Base-by-base conservation (phyloP, 371 early-diverging fungal species). In the Saksenaea vasiformis region DNA sequence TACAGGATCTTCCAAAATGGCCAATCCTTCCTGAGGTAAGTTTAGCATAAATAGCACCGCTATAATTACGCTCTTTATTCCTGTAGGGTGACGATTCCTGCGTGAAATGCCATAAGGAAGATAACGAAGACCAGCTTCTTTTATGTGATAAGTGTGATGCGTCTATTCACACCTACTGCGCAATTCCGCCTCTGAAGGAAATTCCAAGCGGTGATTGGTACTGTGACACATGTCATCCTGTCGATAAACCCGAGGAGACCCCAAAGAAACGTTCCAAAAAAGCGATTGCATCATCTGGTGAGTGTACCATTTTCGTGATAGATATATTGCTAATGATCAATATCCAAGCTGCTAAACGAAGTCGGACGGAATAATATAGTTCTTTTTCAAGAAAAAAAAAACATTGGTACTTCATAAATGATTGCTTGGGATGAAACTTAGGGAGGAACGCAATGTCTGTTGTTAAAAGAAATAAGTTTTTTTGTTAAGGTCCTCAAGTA, bases 101-200 rank as follows among this genome's bases (percentile, higher is more conserved):
- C 60, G 65, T 71, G 26, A 72, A 71, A 41, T 86, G 87, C 61
- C 67, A 76, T 38, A 73, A 68, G 22, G 76, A 74, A 31, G 78
- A 83, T 53, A 74, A 83, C 51, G 87, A 84, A 60, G 82, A 83
- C 3, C 66, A 72, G 24, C 70, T 87, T 62, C 64, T 87, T 15
- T 66, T 87, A 14, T 87, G 87, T 54, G 85, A 85, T 58, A 71
- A 72, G 60, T 87, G 87, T 58, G 83, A 87, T 70, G 69, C 68
- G 9, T 80, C 82, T 31, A 68, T 73, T 9, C 87, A 87, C 64
- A 71, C 77, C 26, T 77, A 79, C 39, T 87, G 87, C 64, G 70
- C 75, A 1, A 65, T 73, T 1, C 87, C 87, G 14, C 69, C 74
- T 47, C 72, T 87, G 15, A 65, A 74, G 57, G 56, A 57, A 44